Evolutionary conservation across 164 flowering plant species (phyloP).

Genomic region (Vitis rotundifolia): DNA sequence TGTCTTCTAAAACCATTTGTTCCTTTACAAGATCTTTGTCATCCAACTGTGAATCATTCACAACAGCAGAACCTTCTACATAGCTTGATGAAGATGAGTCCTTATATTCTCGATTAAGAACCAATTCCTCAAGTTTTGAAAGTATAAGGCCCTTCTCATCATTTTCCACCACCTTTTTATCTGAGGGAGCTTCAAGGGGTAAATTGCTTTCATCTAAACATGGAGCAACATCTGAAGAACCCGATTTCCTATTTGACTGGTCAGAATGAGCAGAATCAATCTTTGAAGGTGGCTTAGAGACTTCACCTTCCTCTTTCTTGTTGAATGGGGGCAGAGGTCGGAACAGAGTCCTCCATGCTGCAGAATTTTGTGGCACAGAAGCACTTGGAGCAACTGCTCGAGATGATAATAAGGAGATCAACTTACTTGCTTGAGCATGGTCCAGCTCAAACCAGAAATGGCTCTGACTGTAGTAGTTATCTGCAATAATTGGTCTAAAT

Average conservation of each 20-base stretch:
- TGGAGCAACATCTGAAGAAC: slow-evolving; percentile 23
- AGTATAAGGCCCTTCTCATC: slow-evolving; percentile 35
- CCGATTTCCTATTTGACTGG: slow-evolving; percentile 12
- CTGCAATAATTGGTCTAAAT: slow-evolving; percentile 54
- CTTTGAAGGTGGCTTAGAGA: slow-evolving; percentile 7
- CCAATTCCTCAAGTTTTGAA: slow-evolving; percentile 42
- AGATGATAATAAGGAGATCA: slow-evolving; percentile 49
- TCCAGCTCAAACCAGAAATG: slow-evolving; percentile 93
- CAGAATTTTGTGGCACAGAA: slow-evolving; percentile 13
- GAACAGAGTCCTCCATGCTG: slow-evolving; percentile 18
- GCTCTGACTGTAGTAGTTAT: slow-evolving; percentile 49
- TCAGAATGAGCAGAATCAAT: slow-evolving; percentile 1
- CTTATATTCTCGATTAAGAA: slow-evolving; percentile 15
- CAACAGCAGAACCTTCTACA: slow-evolving; percentile 16
- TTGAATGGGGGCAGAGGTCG: slow-evolving; percentile 20
- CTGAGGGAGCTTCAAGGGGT: slow-evolving; percentile 12
- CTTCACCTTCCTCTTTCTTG: slow-evolving; percentile 15
- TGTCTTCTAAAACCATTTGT: slow-evolving; percentile 17
- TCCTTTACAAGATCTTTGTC: slow-evolving; percentile 11
- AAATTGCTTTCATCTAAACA: slow-evolving; percentile 23
- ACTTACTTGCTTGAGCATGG: slow-evolving; percentile 59
- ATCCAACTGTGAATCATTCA: slow-evolving; percentile 17
- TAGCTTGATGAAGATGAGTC: slow-evolving; percentile 10
- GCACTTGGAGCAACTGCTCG: slow-evolving; percentile 29
- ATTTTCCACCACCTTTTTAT: slow-evolving; percentile 14